Evolutionary conservation across 83 land plant species (phyloP).

Genomic region (Picea engelmannii): DNA sequence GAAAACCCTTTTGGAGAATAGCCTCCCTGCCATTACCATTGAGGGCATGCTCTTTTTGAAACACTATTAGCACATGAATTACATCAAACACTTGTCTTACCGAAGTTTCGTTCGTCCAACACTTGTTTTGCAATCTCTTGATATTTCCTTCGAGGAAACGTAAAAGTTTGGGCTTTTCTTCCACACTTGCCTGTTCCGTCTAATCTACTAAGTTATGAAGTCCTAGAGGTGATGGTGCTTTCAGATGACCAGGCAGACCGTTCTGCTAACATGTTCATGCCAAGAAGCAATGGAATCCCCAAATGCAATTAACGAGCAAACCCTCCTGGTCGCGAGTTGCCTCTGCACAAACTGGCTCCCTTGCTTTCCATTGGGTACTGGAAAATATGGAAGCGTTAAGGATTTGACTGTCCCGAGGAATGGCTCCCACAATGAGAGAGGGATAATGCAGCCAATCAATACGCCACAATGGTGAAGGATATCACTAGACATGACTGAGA

Average conservation of each 20-base stretch:
- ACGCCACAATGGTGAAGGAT: constrained; percentile 84
- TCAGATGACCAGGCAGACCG: constrained; percentile 67
- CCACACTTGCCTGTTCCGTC: no score
- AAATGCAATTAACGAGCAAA: constrained; percentile 79
- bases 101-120: no score
- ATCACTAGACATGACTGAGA: constrained; percentile 53
- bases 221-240: constrained; percentile 85
- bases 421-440: constrained; percentile 77
- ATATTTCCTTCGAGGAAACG: no score
- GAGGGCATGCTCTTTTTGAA: no score
- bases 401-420: constrained; percentile 67
- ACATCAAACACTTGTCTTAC: no score
- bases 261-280: constrained; percentile 86
- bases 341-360: constrained; percentile 62
- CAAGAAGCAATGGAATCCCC: constrained; percentile 85
- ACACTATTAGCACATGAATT: no score
- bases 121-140: no score
- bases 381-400: constrained; percentile 80
- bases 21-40: no score
- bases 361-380: constrained; percentile 46
- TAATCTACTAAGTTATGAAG: constrained; percentile 5
- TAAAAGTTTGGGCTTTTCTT: no score
- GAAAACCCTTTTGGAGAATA: no score
- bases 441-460: constrained; percentile 90
- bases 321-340: constrained; percentile 72